phyloP scores from a whole-genome alignment of 1,284 basidiomycete species.

The Trichosporon inkin region DNA sequence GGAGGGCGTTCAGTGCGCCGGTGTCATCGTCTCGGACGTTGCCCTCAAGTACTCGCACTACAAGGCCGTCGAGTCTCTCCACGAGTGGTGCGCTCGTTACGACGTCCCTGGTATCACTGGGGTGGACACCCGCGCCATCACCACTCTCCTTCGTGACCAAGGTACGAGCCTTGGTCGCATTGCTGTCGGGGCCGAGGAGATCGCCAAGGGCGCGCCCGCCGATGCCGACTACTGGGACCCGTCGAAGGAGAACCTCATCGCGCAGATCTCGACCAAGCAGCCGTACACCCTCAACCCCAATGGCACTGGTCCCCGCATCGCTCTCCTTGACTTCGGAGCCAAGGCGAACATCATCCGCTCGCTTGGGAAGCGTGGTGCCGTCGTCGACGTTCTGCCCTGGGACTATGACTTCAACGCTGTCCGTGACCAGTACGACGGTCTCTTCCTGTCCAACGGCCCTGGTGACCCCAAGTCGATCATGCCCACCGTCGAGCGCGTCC shows the following conservation, averaged over 20 bases:
- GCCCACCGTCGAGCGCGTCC: constrained; percentile 75
- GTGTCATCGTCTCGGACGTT: constrained; percentile 88
- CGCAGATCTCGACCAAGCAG: constrained; percentile 79
- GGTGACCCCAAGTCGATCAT: constrained; percentile 88
- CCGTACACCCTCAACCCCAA: constrained; percentile 82
- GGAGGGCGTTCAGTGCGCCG: constrained; percentile 81
- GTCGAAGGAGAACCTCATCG: constrained; percentile 84
- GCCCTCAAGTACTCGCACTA: constrained; percentile 95
- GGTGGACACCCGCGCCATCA: constrained; percentile 96
- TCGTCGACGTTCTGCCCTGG: constrained; percentile 95
- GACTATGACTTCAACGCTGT: constrained; percentile 91
- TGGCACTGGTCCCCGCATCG: constrained; percentile 78
- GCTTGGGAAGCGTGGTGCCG: constrained; percentile 80
- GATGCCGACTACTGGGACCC: constrained; percentile 86
- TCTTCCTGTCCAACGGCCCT: constrained; percentile 95
- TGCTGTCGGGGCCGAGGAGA: constrained; percentile 72
- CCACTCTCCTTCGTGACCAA: constrained; percentile 86
- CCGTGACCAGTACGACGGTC: constrained; percentile 85
- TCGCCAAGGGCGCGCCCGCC: constrained; percentile 57
- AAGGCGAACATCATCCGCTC: constrained; percentile 97
- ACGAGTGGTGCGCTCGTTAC: constrained; percentile 88
- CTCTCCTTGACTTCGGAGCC: constrained; percentile 93
- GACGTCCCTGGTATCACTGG: constrained; percentile 91
- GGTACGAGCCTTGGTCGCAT: constrained; percentile 93
- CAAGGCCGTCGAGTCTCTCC: constrained; percentile 84